Percentiles rank a stretch among this genome's conserved stretches.
Evolutionary conservation across 257 asterid genomes (phyloP).

Genomic region (Gentiana dahurica): DNA sequence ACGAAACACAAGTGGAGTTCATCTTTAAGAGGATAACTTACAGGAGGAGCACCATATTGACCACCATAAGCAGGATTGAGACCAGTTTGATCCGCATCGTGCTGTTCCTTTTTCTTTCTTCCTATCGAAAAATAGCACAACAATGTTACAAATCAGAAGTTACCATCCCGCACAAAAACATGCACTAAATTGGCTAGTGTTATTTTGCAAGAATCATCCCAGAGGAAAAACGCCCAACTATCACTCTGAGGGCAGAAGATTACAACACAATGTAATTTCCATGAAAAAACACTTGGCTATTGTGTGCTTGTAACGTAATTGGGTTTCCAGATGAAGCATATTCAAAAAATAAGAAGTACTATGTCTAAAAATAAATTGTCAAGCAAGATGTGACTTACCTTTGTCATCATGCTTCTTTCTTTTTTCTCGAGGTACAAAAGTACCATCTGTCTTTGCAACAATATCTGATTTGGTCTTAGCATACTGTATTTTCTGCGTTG

Average conservation of each 20-base stretch:
- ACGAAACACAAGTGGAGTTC: not conserved
- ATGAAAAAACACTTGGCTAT: not conserved
- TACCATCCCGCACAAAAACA: not conserved
- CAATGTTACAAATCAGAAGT: not conserved
- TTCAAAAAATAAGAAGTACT: not conserved
- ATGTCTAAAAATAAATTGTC: not conserved
- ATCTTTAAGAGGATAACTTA: conserved; percentile 33
- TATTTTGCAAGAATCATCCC: not conserved
- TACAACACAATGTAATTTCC: not conserved
- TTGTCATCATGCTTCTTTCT: conserved; percentile 85
- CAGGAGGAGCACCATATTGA: conserved; percentile 81
- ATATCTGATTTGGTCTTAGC: conserved; percentile 93
- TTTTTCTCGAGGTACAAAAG: conserved; percentile 86
- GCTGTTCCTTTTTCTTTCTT: conserved; percentile 85
- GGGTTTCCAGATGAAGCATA: not conserved
- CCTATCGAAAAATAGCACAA: conserved; percentile 33
- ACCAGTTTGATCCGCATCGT: conserved; percentile 66
- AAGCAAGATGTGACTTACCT: conserved; percentile 33
- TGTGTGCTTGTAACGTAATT: not conserved
- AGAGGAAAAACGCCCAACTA: not conserved
- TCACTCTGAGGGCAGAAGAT: not conserved
- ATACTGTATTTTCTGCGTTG: conserved; percentile 73
- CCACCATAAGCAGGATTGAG: conserved; percentile 56
- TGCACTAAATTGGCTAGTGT: not conserved
- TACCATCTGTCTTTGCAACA: conserved; percentile 84